Evolutionary conservation across 2,329 filamentous ascomycete genomes (phyloP).

Genomic region (Graphilbum fragrans): DNA sequence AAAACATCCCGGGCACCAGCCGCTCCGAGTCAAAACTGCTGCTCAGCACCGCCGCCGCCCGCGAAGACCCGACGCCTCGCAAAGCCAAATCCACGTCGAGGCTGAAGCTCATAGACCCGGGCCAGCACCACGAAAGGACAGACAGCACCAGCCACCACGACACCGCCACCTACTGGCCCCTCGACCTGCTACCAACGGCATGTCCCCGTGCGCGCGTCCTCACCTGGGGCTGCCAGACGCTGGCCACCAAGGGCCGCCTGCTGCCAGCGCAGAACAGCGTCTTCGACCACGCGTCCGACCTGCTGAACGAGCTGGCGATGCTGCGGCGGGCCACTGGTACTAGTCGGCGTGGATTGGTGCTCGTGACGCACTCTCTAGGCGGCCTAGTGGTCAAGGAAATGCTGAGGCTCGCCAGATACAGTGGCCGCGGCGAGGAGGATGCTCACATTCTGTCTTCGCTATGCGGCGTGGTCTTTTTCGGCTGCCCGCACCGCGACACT

Average conservation of each 20-base stretch:
- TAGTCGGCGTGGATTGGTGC: slow-evolving; percentile 13
- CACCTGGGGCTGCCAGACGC: slow-evolving; percentile 19
- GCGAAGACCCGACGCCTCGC: background rate
- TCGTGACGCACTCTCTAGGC: slow-evolving; percentile 18
- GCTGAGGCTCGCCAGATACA: slow-evolving; percentile 10
- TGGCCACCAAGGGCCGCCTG: slow-evolving; percentile 13
- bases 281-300: slow-evolving; percentile 16
- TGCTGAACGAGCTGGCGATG: slow-evolving; percentile 15
- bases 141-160: too few species aligned
- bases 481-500: slow-evolving; percentile 17
- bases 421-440: slow-evolving; percentile 11
- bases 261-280: slow-evolving; percentile 16
- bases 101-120: slow-evolving; percentile 8
- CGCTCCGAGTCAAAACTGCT: slow-evolving; percentile 5
- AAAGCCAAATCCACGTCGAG: slow-evolving; percentile 12
- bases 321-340: slow-evolving; percentile 8
- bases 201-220: slow-evolving; percentile 17
- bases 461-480: slow-evolving; percentile 17
- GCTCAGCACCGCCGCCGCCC: background rate
- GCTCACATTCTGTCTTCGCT: slow-evolving; percentile 15
- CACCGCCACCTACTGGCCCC: slow-evolving; percentile 19
- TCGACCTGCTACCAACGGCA: slow-evolving; percentile 18
- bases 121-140: background rate
- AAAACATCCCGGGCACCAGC: background rate
- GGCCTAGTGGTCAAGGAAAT: slow-evolving; percentile 21